These are phyloP conservation scores for Salix dunnii DNA, from an alignment of 345 rosid species.

Conservation along the genomic window DNA sequence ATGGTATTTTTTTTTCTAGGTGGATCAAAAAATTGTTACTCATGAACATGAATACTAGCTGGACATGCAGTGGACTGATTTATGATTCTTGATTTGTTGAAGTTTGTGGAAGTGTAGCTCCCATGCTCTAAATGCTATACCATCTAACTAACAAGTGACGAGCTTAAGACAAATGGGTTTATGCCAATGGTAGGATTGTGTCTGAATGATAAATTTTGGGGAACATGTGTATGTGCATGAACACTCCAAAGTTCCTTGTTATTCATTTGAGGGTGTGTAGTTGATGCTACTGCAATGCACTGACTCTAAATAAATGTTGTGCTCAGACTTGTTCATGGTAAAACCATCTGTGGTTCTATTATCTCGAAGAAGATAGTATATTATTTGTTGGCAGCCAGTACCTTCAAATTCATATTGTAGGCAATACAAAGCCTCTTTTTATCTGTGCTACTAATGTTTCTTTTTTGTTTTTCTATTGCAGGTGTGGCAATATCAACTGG, in stretches of 20 bases:
- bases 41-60: not conserved
- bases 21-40: not conserved
- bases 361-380: not conserved
- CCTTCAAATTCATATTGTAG: not conserved
- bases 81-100: not conserved
- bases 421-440: not conserved
- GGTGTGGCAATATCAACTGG: slow-evolving; percentile 99
- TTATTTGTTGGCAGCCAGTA: not conserved
- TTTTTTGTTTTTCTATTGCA: slow-evolving; percentile 23
- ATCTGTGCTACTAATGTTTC: not conserved
- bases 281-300: not conserved
- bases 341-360: not conserved
- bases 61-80: not conserved
- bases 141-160: not conserved
- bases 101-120: not conserved
- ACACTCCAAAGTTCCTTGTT: not conserved
- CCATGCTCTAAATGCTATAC: not conserved
- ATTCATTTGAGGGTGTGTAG: not conserved
- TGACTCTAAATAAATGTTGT: not conserved
- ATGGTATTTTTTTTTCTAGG: not conserved
- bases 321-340: not conserved
- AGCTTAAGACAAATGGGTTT: not conserved
- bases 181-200: not conserved
- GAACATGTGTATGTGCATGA: not conserved
- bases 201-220: not conserved